Base-by-base conservation (phyloP, 2,329 filamentous ascomycete species). In the Colletotrichum limetticola region DNA sequence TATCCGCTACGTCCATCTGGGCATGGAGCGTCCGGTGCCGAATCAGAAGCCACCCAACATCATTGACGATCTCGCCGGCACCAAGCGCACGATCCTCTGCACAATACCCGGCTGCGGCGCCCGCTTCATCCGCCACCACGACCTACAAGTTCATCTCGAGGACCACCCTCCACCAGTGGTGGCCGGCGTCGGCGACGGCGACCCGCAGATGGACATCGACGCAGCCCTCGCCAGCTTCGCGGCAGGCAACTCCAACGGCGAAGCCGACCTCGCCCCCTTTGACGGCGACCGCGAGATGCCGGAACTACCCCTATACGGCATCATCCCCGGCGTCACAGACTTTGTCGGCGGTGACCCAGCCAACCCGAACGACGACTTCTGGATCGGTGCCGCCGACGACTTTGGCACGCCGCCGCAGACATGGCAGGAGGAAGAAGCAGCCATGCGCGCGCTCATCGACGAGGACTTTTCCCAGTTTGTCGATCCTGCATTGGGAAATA, bases 1-100 rank as follows among this genome's bases (percentile, higher is more conserved):
- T 79, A 88, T 98, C 57, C 91, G 94, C 24, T 95, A 93, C 60
- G 89, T 94, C 26, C 96, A 98, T 80, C 85, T 98, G 30, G 91
- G 91, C n/a, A 78, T 82, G 19, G 82, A 85, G 68, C 85, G 89
- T 14, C 86, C 86, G 9, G 79, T 78, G 64, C 57, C 74, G 30
- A 30, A 24, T 24, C 58, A 63, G 14, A 68, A 68, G 26, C 49
- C 58, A 16, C 16, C 72, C 4, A 81, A 82, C 59, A 75, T 85
- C 14, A 78, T 89, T 26, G 83, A 86, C 32, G 83, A 85, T 57
- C 76, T 89, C 11, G 82, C 84, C 0, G 86, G 86, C 16, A 80
- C 81, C 24, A 85, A 85, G 66, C 82, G 84, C 56, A 86, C 83
- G 3, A 77, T 89, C 5, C 70, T 78, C 4, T 91, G 89, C 67